Evolutionary conservation across 2,329 filamentous ascomycete species (phyloP).

Genomic region (Seiridium unicorne): DNA sequence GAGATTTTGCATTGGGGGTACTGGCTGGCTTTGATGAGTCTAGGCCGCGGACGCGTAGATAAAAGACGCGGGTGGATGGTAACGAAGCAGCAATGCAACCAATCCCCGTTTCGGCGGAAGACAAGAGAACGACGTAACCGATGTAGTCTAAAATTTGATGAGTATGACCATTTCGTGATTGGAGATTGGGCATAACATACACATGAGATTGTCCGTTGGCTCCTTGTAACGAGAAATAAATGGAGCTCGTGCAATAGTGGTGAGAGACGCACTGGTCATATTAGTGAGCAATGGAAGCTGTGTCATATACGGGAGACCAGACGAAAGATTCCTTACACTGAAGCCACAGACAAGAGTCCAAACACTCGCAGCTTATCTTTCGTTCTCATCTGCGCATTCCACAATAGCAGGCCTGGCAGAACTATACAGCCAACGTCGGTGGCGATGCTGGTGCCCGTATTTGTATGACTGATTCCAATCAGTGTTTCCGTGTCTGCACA

Average conservation of each 20-base stretch:
- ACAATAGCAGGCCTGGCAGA: not conserved
- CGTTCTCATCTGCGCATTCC: not conserved
- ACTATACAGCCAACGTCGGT: conserved; percentile 4
- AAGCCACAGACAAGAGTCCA: not conserved
- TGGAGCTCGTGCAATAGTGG: conserved; percentile 12
- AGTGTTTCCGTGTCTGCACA: not conserved
- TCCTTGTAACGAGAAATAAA: conserved; percentile 11
- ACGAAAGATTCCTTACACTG: conserved; percentile 30
- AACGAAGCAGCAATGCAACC: conserved; percentile 15
- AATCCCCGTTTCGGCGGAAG: conserved; percentile 13
- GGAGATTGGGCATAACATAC: conserved; percentile 8
- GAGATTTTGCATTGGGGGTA: not conserved
- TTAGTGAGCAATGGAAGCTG: not conserved
- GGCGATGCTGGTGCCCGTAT: not conserved
- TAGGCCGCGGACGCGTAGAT: conserved; percentile 3
- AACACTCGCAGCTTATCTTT: not conserved
- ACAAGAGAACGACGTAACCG: conserved; percentile 11
- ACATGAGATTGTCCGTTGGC: conserved; percentile 2
- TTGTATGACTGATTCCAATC: not conserved
- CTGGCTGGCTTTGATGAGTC: not conserved
- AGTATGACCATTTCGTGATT: not conserved
- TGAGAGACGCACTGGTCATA: conserved; percentile 13
- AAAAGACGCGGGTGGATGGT: conserved; percentile 12
- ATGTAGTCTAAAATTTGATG: conserved; percentile 9
- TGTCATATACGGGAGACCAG: not conserved